Percentiles rank a stretch among this genome's conserved stretches.
phyloP scores from a whole-genome alignment of 331 rosid genomes.

The Malus hybrid region DNA sequence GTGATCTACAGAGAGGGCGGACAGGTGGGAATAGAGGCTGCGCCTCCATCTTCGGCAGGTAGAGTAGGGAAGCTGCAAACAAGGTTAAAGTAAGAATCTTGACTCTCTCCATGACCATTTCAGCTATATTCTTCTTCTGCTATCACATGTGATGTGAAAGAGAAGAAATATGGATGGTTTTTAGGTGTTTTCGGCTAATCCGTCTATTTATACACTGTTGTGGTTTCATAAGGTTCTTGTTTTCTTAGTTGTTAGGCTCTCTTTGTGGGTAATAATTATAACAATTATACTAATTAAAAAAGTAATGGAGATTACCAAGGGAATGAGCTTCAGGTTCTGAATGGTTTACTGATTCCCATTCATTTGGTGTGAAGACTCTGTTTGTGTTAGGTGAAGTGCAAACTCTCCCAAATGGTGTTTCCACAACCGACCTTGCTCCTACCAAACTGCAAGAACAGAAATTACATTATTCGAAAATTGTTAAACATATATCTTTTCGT shows the following conservation, averaged over 20 bases:
- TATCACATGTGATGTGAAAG: slow-evolving; percentile 1
- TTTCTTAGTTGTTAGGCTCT: slow-evolving; percentile 10
- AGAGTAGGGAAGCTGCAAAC: slow-evolving; percentile 18
- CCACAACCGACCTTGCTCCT: slow-evolving; percentile 34
- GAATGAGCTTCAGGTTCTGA: slow-evolving; percentile 31
- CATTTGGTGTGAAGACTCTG: slow-evolving; percentile 46
- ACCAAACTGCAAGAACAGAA: neutral
- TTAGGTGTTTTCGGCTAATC: slow-evolving; percentile 5
- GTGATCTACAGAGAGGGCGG: slow-evolving; percentile 62
- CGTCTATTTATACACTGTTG: slow-evolving; percentile 25
- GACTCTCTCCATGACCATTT: slow-evolving; percentile 23
- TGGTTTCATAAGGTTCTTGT: slow-evolving; percentile 3
- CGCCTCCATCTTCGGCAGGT: slow-evolving; percentile 24
- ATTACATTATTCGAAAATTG: neutral
- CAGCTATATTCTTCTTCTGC: neutral
- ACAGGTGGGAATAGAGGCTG: slow-evolving; percentile 13
- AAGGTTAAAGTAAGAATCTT: slow-evolving; percentile 6
- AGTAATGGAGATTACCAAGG: slow-evolving; percentile 25
- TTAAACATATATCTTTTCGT: neutral
- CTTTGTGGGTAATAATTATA: slow-evolving; percentile 10
- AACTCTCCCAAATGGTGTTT: slow-evolving; percentile 9
- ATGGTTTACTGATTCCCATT: slow-evolving; percentile 35
- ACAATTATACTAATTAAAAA: neutral
- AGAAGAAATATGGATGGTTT: slow-evolving; percentile 7
- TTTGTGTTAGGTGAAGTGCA: slow-evolving; percentile 51